These are phyloP conservation scores for Vitis labrusca DNA, from an alignment of 164 flowering plant species.

Conservation along the genomic window DNA sequence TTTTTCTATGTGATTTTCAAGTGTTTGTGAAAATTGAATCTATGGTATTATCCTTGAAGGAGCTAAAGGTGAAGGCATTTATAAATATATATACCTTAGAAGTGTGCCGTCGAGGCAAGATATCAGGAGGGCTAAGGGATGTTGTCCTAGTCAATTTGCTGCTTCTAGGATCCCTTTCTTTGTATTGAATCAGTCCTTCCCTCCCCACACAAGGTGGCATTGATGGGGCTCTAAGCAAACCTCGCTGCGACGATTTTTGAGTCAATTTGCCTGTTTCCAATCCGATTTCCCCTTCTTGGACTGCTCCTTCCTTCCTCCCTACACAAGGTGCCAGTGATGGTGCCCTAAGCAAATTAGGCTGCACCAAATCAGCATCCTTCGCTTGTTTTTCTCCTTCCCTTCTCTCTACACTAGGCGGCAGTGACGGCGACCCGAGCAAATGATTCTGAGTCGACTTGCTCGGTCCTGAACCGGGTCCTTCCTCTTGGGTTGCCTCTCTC, in stretches of 20 bases:
- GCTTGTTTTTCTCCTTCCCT: neutral
- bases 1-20: too few species aligned
- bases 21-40: too few species aligned
- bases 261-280: slow-evolving; percentile 5
- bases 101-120: slow-evolving; percentile 27
- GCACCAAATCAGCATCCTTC: neutral
- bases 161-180: slow-evolving; percentile 16
- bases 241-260: neutral
- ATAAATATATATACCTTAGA: slow-evolving; percentile 32
- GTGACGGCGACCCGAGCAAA: slow-evolving; percentile 20
- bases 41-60: too few species aligned
- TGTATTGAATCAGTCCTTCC: slow-evolving; percentile 16
- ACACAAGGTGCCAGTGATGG: slow-evolving; percentile 15
- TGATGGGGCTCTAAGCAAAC: slow-evolving; percentile 40
- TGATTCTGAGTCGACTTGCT: neutral
- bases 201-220: slow-evolving; percentile 38
- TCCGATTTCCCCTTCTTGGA: neutral
- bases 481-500: neutral
- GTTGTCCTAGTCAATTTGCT: slow-evolving; percentile 36
- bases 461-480: too few species aligned
- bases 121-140: slow-evolving; percentile 28
- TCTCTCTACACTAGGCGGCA: slow-evolving; percentile 12
- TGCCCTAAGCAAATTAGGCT: slow-evolving; percentile 6
- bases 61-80: too few species aligned
- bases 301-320: slow-evolving; percentile 15